Evolutionary conservation across 2,329 filamentous ascomycete genomes (phyloP).

Genomic region (Bimuria novae-zelandiae): DNA sequence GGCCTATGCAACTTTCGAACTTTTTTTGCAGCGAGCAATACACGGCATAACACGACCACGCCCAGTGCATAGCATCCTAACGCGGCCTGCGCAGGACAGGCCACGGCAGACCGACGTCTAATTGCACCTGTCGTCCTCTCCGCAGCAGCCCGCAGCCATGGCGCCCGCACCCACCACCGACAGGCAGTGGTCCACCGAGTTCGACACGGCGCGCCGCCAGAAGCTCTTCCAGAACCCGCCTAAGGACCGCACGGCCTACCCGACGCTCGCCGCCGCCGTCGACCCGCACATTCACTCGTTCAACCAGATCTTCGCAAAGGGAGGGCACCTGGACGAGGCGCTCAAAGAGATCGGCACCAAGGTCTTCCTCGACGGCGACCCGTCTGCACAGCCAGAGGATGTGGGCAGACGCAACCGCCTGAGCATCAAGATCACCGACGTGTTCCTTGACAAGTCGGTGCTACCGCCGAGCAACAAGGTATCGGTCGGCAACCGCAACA

Average conservation of each 20-base stretch:
- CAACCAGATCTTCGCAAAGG: constrained; percentile 80
- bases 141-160: constrained; percentile 20
- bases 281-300: constrained; percentile 94
- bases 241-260: constrained; percentile 84
- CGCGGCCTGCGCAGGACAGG: background rate
- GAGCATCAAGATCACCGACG: constrained; percentile 75
- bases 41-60: background rate
- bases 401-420: constrained; percentile 72
- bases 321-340: constrained; percentile 74
- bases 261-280: constrained; percentile 81
- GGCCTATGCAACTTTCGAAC: constrained; percentile 22
- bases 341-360: constrained; percentile 90
- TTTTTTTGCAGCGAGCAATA: constrained; percentile 16
- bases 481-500: constrained; percentile 76
- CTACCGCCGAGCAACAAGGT: constrained; percentile 84
- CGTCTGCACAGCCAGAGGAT: constrained; percentile 57
- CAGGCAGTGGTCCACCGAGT: constrained; percentile 82
- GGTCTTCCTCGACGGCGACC: constrained; percentile 80
- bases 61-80: background rate
- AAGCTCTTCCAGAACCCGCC: constrained; percentile 88
- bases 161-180: constrained; percentile 38
- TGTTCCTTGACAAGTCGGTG: constrained; percentile 80
- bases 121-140: constrained; percentile 2
- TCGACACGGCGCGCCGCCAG: constrained; percentile 83
- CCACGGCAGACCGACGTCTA: constrained; percentile 1